These are phyloP conservation scores for Symmetrospora coprosmae DNA, from an alignment of 768 basidiomycete species.

Conservation along the genomic window DNA sequence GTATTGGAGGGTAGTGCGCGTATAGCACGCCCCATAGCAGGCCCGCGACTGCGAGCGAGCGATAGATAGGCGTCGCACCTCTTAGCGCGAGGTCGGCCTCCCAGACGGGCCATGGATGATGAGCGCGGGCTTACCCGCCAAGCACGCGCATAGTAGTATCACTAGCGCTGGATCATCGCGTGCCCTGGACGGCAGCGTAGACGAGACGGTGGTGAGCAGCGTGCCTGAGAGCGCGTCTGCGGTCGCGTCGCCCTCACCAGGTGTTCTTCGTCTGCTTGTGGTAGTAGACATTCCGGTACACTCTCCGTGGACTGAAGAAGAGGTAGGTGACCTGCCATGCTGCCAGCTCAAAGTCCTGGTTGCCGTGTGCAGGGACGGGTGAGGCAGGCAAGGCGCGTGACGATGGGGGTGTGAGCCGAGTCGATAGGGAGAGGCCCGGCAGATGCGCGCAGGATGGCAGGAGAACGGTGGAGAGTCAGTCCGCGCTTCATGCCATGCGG, in stretches of 20 bases:
- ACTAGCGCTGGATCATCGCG: slow-evolving; percentile 93
- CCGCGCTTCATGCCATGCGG: not conserved
- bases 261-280: slow-evolving; percentile 61
- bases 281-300: slow-evolving; percentile 96
- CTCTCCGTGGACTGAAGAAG: slow-evolving; percentile 78
- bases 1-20: slow-evolving; percentile 47
- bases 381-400: not conserved
- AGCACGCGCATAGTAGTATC: slow-evolving; percentile 55
- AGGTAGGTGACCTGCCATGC: slow-evolving; percentile 92
- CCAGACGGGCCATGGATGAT: not conserved
- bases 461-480: not conserved
- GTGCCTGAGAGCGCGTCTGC: slow-evolving; percentile 73
- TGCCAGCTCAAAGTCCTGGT: slow-evolving; percentile 87
- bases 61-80: no score
- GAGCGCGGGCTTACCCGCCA: slow-evolving; percentile 47
- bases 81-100: not conserved
- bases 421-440: no score
- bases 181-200: no score
- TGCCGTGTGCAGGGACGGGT: not conserved
- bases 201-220: no score
- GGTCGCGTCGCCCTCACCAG: not conserved
- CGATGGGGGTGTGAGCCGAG: not conserved
- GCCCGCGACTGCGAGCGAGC: slow-evolving; percentile 49
- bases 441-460: no score
- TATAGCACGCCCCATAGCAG: slow-evolving; percentile 77